Percentiles rank a stretch among this genome's conserved stretches.
Conservation (phyloP, 371 early-diverging fungal species). For the Mortierella sp. region DNA sequence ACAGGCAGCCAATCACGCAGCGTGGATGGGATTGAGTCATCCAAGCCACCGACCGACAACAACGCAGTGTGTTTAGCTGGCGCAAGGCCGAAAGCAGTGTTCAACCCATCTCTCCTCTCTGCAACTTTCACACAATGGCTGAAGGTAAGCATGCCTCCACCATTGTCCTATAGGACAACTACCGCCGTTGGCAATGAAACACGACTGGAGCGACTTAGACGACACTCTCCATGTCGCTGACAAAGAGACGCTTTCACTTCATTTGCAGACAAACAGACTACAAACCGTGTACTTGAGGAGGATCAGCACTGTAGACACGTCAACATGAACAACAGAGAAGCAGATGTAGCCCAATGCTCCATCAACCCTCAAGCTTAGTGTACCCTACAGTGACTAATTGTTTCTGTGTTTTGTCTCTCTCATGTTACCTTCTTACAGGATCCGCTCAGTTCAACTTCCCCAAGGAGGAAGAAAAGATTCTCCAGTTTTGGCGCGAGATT, state of each 20-base stretch:
- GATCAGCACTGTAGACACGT: background rate
- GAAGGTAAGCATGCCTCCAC: constrained; percentile 44
- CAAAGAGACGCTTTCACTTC: too few relatives aligned
- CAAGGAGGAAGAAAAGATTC: constrained; percentile 96
- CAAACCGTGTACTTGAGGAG: background rate
- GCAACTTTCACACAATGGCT: constrained; percentile 46
- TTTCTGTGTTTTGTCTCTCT: background rate
- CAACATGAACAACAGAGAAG: background rate
- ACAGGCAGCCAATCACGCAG: background rate
- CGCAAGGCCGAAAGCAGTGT: background rate
- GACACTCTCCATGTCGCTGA: background rate
- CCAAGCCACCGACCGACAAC: constrained; percentile 28
- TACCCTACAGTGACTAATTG: background rate
- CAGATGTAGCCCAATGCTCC: background rate
- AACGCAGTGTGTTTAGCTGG: background rate
- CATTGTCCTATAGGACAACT: too few relatives aligned
- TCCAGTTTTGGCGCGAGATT: constrained; percentile 97
- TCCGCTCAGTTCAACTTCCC: constrained; percentile 84
- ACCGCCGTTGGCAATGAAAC: background rate
- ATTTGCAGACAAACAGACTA: too few relatives aligned
- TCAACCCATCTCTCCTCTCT: constrained; percentile 13
- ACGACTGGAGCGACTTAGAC: background rate
- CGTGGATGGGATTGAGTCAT: constrained; percentile 25
- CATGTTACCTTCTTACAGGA: constrained; percentile 20
- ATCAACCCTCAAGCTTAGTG: background rate